Percentiles rank a stretch among this genome's conserved stretches.
phyloP scores from a whole-genome alignment of 352 stramenopile genomes.

The Globisporangium barbulae region DNA sequence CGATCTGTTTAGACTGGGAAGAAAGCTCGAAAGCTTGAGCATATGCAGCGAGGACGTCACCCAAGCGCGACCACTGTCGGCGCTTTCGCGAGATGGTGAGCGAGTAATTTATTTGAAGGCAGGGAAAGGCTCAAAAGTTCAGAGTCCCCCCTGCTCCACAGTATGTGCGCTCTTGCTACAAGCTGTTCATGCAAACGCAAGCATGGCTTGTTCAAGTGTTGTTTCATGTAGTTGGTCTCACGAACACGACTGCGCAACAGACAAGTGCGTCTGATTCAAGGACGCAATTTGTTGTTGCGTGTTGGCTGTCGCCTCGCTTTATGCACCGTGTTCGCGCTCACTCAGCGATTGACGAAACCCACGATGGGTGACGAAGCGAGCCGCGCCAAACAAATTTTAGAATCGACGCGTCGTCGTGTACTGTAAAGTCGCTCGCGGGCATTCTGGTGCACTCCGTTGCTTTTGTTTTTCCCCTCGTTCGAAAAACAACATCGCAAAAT shows the following conservation, averaged over 20 bases:
- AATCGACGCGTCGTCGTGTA: conserved; percentile 1
- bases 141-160: neutral
- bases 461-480: neutral
- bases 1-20: too few species aligned
- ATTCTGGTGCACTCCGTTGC: conserved; percentile 2
- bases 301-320: neutral
- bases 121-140: neutral
- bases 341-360: conserved; percentile 4
- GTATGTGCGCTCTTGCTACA: neutral
- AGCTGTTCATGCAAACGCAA: neutral
- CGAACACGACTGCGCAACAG: neutral
- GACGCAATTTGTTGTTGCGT: neutral
- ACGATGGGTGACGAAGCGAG: conserved; percentile 7
- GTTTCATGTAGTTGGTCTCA: neutral
- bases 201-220: neutral
- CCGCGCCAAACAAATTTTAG: neutral
- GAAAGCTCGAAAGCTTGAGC: neutral
- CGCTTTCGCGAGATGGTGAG: neutral
- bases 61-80: neutral
- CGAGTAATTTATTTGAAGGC: too few species aligned
- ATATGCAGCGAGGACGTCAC: neutral
- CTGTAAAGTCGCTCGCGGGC: neutral
- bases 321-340: neutral
- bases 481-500: neutral
- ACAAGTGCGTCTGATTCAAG: neutral